A percentile compares a stretch with the other conserved stretches of the same genome.
Evolutionary conservation across 164 flowering plant species (phyloP).

Genomic region (Chimonanthus salicifolius): DNA sequence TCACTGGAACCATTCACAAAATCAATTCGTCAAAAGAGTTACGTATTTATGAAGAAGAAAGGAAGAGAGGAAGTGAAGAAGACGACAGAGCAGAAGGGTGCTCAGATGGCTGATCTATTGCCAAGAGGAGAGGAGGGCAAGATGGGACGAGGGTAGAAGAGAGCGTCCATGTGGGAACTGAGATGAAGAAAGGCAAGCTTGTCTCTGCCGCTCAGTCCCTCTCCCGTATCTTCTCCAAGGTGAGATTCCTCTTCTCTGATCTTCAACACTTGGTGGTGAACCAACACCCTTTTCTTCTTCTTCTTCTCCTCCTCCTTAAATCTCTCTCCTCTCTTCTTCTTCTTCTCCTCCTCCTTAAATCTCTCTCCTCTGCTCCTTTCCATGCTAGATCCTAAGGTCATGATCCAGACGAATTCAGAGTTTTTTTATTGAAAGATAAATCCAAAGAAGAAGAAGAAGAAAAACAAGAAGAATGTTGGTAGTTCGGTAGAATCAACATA

Average conservation of each 20-base stretch:
- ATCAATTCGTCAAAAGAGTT: too few species aligned
- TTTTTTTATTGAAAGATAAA: too few species aligned
- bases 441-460: too few species aligned
- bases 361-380: background rate
- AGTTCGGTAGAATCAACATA: background rate
- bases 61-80: too few species aligned
- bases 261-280: slow-evolving; percentile 26
- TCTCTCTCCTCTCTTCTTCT: background rate
- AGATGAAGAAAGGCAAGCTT: slow-evolving; percentile 12
- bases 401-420: too few species aligned
- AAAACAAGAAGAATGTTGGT: too few species aligned
- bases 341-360: background rate
- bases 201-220: slow-evolving; percentile 11
- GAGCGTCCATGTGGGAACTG: slow-evolving; percentile 9
- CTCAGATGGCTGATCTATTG: slow-evolving; percentile 3
- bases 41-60: too few species aligned
- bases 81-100: too few species aligned
- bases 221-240: slow-evolving; percentile 26
- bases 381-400: too few species aligned
- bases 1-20: too few species aligned
- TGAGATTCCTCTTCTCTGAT: slow-evolving; percentile 31
- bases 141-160: slow-evolving; percentile 9
- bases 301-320: background rate
- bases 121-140: slow-evolving; percentile 21
- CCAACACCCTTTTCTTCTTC: background rate